phyloP scores from a whole-genome alignment of 2,329 filamentous ascomycete species.

The Alternaria sp. region DNA sequence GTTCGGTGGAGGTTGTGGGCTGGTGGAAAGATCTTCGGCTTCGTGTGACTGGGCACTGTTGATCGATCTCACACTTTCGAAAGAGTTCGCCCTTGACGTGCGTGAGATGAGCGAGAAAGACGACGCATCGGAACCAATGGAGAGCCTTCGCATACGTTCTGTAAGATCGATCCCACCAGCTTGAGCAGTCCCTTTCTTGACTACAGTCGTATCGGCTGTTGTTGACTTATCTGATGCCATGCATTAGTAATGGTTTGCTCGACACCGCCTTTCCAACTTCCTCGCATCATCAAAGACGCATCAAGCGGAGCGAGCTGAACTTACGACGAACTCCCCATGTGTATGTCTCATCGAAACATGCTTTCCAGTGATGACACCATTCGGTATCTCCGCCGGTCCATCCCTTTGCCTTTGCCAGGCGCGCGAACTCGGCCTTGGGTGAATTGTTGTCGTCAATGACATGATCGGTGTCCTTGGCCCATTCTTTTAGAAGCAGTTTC shows the following conservation, averaged over 20 bases:
- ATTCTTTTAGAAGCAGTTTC: conserved; percentile 14
- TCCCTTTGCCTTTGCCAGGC: conserved; percentile 24
- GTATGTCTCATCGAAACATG: conserved; percentile 25
- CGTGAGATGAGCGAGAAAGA: conserved; percentile 24
- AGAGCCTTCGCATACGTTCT: conserved; percentile 18
- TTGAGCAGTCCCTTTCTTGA: neutral
- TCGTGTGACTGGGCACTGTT: neutral
- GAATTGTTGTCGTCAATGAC: conserved; percentile 9
- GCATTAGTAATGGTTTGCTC: neutral
- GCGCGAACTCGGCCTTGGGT: conserved; percentile 30
- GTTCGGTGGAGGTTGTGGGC: neutral
- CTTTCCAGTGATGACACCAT: conserved; percentile 23
- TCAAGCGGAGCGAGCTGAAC: neutral
- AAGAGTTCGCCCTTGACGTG: conserved; percentile 18
- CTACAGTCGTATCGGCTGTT: neutral
- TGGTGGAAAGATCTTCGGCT: neutral
- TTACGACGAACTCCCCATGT: conserved; percentile 12
- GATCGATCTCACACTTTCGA: conserved; percentile 12
- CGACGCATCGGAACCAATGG: conserved; percentile 18
- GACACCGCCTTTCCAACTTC: neutral
- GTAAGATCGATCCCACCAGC: neutral
- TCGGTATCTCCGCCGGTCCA: conserved; percentile 24
- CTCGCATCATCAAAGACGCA: neutral
- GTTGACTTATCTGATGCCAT: neutral
- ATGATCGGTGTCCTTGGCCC: conserved; percentile 19